Percentiles rank a stretch among this genome's conserved stretches.
Evolutionary conservation across 2,329 filamentous ascomycete species (phyloP).

Genomic region (Blastomyces parvus): DNA sequence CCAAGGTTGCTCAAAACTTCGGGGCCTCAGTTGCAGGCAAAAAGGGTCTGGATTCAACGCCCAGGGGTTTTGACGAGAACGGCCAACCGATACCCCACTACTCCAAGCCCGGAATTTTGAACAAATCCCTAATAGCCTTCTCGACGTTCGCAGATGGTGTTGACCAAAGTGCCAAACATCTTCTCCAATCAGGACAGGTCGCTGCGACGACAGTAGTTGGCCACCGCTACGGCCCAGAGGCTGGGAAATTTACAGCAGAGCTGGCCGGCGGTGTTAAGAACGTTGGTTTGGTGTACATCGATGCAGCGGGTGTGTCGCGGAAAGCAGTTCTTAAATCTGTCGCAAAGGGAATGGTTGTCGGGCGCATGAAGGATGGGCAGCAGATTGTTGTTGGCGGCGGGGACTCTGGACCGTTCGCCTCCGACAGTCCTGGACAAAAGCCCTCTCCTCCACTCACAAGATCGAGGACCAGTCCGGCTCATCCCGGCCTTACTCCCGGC

Average conservation of each 20-base stretch:
- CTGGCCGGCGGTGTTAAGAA: constrained; percentile 87
- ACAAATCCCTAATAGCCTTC: constrained; percentile 95
- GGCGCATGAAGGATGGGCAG: constrained; percentile 41
- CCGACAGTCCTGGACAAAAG: constrained; percentile 3
- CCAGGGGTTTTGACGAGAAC: constrained; percentile 58
- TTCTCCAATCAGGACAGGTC: constrained; percentile 62
- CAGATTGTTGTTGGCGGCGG: constrained; percentile 41
- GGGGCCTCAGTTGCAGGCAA: constrained; percentile 66
- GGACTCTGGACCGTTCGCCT: constrained; percentile 12
- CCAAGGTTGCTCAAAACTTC: constrained; percentile 77
- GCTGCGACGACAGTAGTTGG: constrained; percentile 79
- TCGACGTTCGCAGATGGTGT: constrained; percentile 89
- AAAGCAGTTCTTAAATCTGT: constrained; percentile 88
- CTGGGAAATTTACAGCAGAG: constrained; percentile 63
- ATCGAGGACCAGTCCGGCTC: constrained; percentile 15
- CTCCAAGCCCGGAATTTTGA: constrained; percentile 86
- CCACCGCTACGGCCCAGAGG: constrained; percentile 83
- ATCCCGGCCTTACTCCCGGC: background rate
- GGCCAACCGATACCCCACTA: constrained; percentile 50
- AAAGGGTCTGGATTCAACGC: constrained; percentile 41
- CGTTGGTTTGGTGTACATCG: constrained; percentile 93
- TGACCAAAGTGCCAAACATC: constrained; percentile 70
- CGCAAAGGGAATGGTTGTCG: constrained; percentile 76
- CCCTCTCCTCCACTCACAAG: constrained; percentile 16
- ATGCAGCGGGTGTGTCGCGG: constrained; percentile 84